Base-by-base conservation (phyloP, 257 asterid species). In the Osmanthus fragrans region DNA sequence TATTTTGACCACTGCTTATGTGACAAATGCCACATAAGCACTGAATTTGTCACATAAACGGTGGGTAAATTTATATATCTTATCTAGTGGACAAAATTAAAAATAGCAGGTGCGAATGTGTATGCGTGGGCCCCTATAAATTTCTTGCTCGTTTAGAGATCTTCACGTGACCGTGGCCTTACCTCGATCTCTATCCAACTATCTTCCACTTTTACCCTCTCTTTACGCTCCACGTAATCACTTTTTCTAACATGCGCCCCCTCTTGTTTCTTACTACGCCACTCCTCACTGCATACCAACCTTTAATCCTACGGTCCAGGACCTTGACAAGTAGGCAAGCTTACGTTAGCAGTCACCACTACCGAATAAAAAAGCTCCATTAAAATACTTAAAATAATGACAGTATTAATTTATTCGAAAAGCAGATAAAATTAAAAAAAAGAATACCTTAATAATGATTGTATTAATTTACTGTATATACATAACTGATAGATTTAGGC, bases 111-210 rank as follows among this genome's bases (percentile, higher is more conserved):
- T 58, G 66, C 67, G 13, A 58, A 29, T 7, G 67, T n/a, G 32
- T 23, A 1, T n/a, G 15, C 2, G 15, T 23, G 30, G 32, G 67
- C 4, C 67, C 30, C 4, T 3, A 15, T 1, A 5, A 19, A 56
- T 56, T 56, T 58, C 63, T 49, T 19, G 0, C 25, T 51, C 30
- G 67, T 58, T 58, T 23, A 58, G 30, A 58, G 67, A 58, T 58
- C 67, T 58, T 21, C 15, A 29, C 54, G 69, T 81, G 87, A 85
- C 87, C 87, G 92, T 88, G 92, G 92, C 88, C 73, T 68, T 70
- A 71, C 70, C 85, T 78, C 85, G 73, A 80, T 88, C 90, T 77
- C 89, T 36, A 81, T 67, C 72, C 73, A 36, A 65, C 60, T 75
- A 80, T 73, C 79, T 80, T 51, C 45, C 76, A 4, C 82, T 67